Conservation (phyloP, 2,329 filamentous ascomycete species). For the Dichotomopilus funicola region DNA sequence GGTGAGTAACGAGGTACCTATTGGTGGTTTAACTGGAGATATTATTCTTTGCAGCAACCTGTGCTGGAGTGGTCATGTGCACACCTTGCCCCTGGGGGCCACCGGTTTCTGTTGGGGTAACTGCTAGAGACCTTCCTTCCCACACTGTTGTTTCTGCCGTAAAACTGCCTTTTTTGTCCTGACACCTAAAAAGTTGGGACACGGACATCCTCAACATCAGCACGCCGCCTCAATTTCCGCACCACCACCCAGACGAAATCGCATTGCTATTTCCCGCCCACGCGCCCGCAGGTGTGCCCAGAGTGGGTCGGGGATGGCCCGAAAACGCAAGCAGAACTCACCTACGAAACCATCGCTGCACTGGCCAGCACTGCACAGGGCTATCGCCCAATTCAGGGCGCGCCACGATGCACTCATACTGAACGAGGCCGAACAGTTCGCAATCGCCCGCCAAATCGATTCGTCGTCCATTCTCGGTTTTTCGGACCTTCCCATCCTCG, state of each 20-base stretch:
- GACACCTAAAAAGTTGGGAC: constrained; percentile 40
- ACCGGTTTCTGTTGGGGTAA: constrained; percentile 13
- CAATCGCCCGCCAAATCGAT: constrained; percentile 48
- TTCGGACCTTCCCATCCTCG: constrained; percentile 45
- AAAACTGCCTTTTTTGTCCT: constrained; percentile 50
- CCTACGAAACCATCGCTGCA: constrained; percentile 55
- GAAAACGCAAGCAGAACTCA: constrained; percentile 30
- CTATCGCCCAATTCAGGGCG: constrained; percentile 40
- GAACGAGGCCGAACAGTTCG: constrained; percentile 51
- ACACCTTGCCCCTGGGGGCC: constrained; percentile 24
- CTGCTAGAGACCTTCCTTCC: constrained; percentile 37
- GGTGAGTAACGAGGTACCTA: neutral
- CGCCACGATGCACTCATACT: constrained; percentile 54
- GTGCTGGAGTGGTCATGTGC: constrained; percentile 26
- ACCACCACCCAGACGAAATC: neutral
- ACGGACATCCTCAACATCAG: constrained; percentile 8
- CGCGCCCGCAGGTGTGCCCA: constrained; percentile 1
- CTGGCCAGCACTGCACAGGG: constrained; percentile 48
- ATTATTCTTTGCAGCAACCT: neutral
- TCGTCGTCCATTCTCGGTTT: constrained; percentile 34
- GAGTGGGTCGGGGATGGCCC: neutral
- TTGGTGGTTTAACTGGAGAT: neutral
- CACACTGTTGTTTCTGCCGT: constrained; percentile 59
- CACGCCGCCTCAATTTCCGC: neutral
- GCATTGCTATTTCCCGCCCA: neutral